Evolutionary conservation across 768 basidiomycete genomes (phyloP), one percentile per base, ranked within the genome.

Genomic region (Pleurotus djamor): DNA sequence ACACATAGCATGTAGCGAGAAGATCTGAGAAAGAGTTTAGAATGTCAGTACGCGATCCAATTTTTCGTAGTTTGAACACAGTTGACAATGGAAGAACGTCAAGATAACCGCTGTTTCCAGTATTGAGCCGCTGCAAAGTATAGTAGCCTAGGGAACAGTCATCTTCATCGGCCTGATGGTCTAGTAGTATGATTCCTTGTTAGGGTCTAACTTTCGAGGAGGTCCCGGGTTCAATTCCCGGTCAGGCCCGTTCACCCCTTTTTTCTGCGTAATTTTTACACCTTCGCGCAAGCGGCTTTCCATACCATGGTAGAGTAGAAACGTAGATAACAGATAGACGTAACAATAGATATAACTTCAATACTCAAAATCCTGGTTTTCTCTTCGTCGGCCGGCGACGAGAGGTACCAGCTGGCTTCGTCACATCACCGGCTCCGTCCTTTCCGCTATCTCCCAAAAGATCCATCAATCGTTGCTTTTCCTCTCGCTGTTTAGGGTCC

Each of bases 201-300:
- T 56, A 56, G 54, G 54, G 54, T 44, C 14, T 21, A 10, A 9
- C 8, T 44, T 17, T 87, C 83, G 86, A 87, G 87, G 87, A 89
- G 88, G 88, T 88, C 86, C 86, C 82, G 86, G 87, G 88, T 89
- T 90, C 87, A 88, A 89, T 88, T 88, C 87, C 86, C 86, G 83
- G 86, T 57, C 32, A 58, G 64, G 60, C 58, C 57, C 58, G 14
- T n/a, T 2, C 0, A 13, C 3, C 21, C 1, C 5, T 21, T 1
- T 43, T 21, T 9, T 43, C n/a, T n/a, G n/a, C n/a, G n/a, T n/a
- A n/a, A 38, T 44, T 43, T 32, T 28, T 56, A 35, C 44, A n/a
- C n/a, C n/a, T 3, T 37, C 9, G 0, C 45, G 7, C 45, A 5
- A 8, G 33, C 33, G 14, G 17, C 16, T 21, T 43, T n/a, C 32